Conservation (phyloP, 208 protist species). For the Trypanosoma scelopori region DNA sequence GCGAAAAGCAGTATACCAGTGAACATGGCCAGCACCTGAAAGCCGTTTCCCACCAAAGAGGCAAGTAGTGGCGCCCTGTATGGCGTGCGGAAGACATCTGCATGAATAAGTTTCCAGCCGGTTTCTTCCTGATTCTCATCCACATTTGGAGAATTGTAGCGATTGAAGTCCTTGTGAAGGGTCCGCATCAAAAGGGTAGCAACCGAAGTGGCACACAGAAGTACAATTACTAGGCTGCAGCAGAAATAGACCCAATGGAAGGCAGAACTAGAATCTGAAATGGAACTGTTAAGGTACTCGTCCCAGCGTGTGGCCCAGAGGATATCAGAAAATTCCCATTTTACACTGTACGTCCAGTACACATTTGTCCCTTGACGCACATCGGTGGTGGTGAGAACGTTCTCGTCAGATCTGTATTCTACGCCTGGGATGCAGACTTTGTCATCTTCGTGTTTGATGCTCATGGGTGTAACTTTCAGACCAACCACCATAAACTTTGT, state of each 20-base stretch:
- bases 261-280: conserved; percentile 43
- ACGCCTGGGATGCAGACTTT: conserved; percentile 13
- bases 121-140: conserved; percentile 82
- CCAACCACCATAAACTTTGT: conserved; percentile 73
- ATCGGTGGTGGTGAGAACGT: conserved; percentile 32
- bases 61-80: conserved; percentile 75
- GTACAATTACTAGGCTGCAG: conserved; percentile 95
- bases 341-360: conserved; percentile 88
- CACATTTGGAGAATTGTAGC: conserved; percentile 83
- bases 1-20: conserved; percentile 87
- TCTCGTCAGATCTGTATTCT: neutral
- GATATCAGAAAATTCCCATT: conserved; percentile 65
- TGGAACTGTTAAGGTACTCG: conserved; percentile 88
- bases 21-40: conserved; percentile 93
- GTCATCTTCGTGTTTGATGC: conserved; percentile 34
- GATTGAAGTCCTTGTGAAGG: conserved; percentile 95
- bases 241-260: conserved; percentile 96
- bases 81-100: conserved; percentile 97
- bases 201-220: conserved; percentile 84
- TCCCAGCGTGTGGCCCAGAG: conserved; percentile 98
- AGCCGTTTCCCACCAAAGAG: conserved; percentile 92
- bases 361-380: conserved; percentile 31
- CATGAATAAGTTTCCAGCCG: conserved; percentile 97
- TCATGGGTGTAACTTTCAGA: conserved; percentile 54
- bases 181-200: conserved; percentile 95